Evolutionary conservation across 305 asterid genomes (phyloP), one percentile per base, ranked within the genome.

Genomic region (Fraxinus angustifolia): DNA sequence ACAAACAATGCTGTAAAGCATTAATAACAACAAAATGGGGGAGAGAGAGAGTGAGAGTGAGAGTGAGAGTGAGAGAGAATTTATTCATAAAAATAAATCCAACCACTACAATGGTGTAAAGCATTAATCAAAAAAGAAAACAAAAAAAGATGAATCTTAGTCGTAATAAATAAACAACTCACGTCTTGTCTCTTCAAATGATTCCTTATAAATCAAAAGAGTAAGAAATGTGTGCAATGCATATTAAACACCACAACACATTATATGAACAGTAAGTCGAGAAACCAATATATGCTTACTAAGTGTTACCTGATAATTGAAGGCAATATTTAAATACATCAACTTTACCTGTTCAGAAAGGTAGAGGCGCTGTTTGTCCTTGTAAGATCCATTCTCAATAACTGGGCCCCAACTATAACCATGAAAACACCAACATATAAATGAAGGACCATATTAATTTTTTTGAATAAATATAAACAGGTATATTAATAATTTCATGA

Each of bases 331-430:
- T 6, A 82, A 48, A 2, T 67, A 8, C 21, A 30, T 68, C 40
- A 68, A 68, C 56, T 38, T 38, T 56, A 87, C 95, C 90, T 89
- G 94, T 75, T 91, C 96, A 67, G 96, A 91, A 8, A 91, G 91
- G 85, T 91, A 91, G 50, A 91, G 91, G 3, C 96, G 87, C 35
- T 91, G 96, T 71, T 89, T 87, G 82, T 40, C 88, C 89, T 90
- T 90, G 83, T 77, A 82, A 77, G 84, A 82, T 62, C 95, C 97
- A 78, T 81, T 87, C 84, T 94, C 98, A 72, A 94, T 90, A 82
- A 94, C 83, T 28, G 98, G 97, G 34, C 99, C 99, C 99, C 99
- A 96, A 75, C 99, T 96, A 88, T 77, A 84, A 80, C 56, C 75
- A 82, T 31, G 58, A 83, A 82, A 75, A 80, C 8, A 73, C 19